A percentile compares a stretch with the other conserved stretches of the same genome.
phyloP scores from a whole-genome alignment of 2,329 filamentous ascomycete genomes.

The Fusarium virguliforme region DNA sequence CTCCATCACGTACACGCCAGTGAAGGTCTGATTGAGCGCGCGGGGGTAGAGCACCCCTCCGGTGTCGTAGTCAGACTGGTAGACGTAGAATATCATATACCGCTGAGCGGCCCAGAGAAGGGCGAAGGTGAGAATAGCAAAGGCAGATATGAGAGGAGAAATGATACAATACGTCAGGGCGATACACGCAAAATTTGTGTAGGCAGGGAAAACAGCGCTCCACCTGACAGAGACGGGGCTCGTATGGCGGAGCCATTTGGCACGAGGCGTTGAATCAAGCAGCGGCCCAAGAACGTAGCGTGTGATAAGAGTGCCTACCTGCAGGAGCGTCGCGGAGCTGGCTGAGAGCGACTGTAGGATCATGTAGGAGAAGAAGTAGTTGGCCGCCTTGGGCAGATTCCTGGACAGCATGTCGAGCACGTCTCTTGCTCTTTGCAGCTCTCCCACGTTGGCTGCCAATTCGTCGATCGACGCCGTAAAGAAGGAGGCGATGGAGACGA shows the following conservation, averaged over 20 bases:
- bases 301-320: constrained; percentile 81
- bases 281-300: constrained; percentile 88
- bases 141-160: constrained; percentile 90
- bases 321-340: no score
- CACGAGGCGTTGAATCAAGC: constrained; percentile 83
- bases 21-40: constrained; percentile 96
- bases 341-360: constrained; percentile 92
- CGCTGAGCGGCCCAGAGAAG: constrained; percentile 95
- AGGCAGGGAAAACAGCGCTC: constrained; percentile 95
- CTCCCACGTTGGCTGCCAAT: constrained; percentile 68
- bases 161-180: constrained; percentile 90
- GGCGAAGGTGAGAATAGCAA: constrained; percentile 92
- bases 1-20: constrained; percentile 95
- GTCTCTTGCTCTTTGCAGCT: constrained; percentile 70
- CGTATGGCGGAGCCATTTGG: constrained; percentile 91
- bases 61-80: constrained; percentile 89
- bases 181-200: no score
- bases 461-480: constrained; percentile 75
- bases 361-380: constrained; percentile 99
- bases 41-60: constrained; percentile 92
- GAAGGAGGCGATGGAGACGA: constrained; percentile 88
- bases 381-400: constrained; percentile 88
- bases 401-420: constrained; percentile 82
- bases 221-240: constrained; percentile 84
- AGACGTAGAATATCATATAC: constrained; percentile 96